These are phyloP conservation scores for Cucumis cinereus DNA, from an alignment of 306 rosid species.

Conservation along the genomic window DNA sequence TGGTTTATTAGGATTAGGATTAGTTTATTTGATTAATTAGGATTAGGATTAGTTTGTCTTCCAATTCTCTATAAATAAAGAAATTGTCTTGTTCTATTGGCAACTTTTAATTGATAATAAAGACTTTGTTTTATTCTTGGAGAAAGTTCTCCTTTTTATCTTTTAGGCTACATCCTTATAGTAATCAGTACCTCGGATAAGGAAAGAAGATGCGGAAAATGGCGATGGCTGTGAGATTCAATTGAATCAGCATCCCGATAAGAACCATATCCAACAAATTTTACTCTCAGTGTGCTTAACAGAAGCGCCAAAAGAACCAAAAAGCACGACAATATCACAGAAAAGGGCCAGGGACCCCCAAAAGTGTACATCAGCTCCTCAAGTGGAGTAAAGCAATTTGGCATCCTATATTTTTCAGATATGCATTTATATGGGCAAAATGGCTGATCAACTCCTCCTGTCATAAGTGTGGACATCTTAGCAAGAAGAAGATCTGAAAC, in stretches of 20 bases:
- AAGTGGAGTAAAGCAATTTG: slow-evolving; percentile 87
- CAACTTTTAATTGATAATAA: too few relatives aligned
- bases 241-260: slow-evolving; percentile 51
- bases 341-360: slow-evolving; percentile 86
- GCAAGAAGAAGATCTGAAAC: slow-evolving; percentile 9
- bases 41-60: too few relatives aligned
- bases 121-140: too few relatives aligned
- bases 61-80: too few relatives aligned
- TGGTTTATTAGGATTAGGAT: too few relatives aligned
- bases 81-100: too few relatives aligned
- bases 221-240: slow-evolving; percentile 54
- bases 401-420: slow-evolving; percentile 89
- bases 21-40: too few relatives aligned
- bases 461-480: slow-evolving; percentile 13
- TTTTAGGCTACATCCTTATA: neutral
- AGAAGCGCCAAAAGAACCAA: slow-evolving; percentile 58
- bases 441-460: slow-evolving; percentile 63
- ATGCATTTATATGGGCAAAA: slow-evolving; percentile 80
- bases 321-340: slow-evolving; percentile 52
- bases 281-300: slow-evolving; percentile 60
- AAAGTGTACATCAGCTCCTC: slow-evolving; percentile 92
- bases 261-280: slow-evolving; percentile 62
- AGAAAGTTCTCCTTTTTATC: too few relatives aligned
- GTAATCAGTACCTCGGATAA: slow-evolving; percentile 60
- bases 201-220: slow-evolving; percentile 84